Evolutionary conservation across 148 eudicot genomes (phyloP).

Genomic region (Mesembryanthemum crystallinum): DNA sequence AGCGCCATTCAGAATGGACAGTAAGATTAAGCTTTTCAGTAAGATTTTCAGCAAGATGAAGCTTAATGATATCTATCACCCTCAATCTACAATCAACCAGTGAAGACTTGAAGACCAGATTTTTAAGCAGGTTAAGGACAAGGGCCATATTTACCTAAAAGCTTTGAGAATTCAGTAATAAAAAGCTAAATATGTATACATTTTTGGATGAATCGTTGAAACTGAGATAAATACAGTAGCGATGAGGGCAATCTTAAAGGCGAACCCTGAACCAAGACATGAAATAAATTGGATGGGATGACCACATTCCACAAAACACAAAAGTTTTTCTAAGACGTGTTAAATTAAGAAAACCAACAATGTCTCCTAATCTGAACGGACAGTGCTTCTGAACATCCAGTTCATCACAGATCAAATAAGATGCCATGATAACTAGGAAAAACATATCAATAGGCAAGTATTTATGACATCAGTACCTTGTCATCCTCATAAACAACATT

Average conservation of each 20-base stretch:
- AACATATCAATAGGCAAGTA: background rate
- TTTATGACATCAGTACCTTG: conserved; percentile 39
- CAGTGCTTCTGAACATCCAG: background rate
- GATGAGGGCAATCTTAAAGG: background rate
- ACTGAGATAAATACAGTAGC: background rate
- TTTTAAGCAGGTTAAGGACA: background rate
- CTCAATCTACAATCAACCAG: background rate
- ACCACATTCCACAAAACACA: background rate
- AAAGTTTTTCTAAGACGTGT: background rate
- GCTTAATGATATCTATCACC: too few relatives aligned
- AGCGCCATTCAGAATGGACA: too few relatives aligned
- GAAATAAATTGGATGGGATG: background rate
- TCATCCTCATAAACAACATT: conserved; percentile 83
- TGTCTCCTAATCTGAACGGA: background rate
- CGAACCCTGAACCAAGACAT: background rate
- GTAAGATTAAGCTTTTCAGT: too few relatives aligned
- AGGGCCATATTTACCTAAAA: background rate
- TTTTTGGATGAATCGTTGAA: background rate
- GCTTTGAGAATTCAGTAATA: background rate
- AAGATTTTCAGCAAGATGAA: too few relatives aligned
- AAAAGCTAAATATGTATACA: background rate
- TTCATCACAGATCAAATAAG: background rate
- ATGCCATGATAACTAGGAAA: background rate
- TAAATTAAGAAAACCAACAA: background rate
- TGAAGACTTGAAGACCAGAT: background rate